These are phyloP conservation scores for Draba incana DNA, from an alignment of 345 rosid species.

Conservation along the genomic window DNA sequence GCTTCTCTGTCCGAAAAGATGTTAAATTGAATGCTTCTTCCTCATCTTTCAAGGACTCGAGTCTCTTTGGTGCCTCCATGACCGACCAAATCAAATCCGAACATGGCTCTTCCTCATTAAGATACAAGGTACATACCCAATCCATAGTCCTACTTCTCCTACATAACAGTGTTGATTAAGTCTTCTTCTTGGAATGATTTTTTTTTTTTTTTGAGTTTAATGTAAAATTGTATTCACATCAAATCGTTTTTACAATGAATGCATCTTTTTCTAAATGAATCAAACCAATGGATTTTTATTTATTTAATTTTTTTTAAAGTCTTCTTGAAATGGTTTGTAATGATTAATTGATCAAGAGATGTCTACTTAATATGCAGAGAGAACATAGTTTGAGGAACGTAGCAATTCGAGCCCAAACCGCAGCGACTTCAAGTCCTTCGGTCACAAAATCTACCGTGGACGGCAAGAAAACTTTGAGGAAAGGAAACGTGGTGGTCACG, in stretches of 20 bases:
- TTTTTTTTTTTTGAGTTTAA: too few relatives aligned
- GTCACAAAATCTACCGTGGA: slow-evolving; percentile 48
- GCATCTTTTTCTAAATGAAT: too few relatives aligned
- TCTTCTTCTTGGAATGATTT: not conserved
- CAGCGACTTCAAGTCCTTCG: slow-evolving; percentile 64
- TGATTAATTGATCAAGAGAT: slow-evolving; percentile 4
- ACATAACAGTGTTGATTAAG: not conserved
- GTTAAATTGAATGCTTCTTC: slow-evolving; percentile 52
- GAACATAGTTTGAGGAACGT: slow-evolving; percentile 52
- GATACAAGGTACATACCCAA: slow-evolving; percentile 56
- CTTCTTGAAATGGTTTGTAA: too few relatives aligned
- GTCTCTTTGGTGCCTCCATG: slow-evolving; percentile 75
- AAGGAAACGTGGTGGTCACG: slow-evolving; percentile 78
- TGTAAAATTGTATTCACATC: too few relatives aligned
- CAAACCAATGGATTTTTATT: too few relatives aligned
- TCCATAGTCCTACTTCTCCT: not conserved
- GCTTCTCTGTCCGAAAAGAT: slow-evolving; percentile 69
- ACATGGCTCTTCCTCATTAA: slow-evolving; percentile 56
- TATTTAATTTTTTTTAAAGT: too few relatives aligned
- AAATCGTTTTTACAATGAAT: too few relatives aligned
- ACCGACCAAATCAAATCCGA: slow-evolving; percentile 64
- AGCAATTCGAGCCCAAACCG: slow-evolving; percentile 69
- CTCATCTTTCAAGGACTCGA: slow-evolving; percentile 72
- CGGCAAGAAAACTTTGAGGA: slow-evolving; percentile 79
- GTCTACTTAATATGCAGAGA: slow-evolving; percentile 45